A percentile compares a stretch with the other conserved stretches of the same genome.
Evolutionary conservation across 208 protist genomes (phyloP).

Genomic region (Trichomonas gallinae): DNA sequence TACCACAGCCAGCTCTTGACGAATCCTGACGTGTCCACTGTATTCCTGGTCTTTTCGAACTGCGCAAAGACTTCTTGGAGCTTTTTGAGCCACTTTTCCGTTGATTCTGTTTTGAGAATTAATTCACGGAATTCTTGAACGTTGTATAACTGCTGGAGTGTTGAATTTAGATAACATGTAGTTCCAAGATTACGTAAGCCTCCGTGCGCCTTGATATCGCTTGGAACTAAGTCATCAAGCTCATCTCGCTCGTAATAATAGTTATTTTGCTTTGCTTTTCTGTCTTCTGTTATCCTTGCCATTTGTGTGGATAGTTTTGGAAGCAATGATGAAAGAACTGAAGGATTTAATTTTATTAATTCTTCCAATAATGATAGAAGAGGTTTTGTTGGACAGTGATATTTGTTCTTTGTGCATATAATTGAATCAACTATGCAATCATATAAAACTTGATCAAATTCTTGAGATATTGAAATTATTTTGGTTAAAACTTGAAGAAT

Average conservation of each 20-base stretch:
- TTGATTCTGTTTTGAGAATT: not conserved
- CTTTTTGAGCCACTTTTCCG: not conserved
- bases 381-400: not conserved
- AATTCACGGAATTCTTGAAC: not conserved
- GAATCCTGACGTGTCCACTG: not conserved
- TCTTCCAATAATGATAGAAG: not conserved
- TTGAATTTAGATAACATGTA: slow-evolving; percentile 15
- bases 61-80: not conserved
- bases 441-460: not conserved
- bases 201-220: not conserved
- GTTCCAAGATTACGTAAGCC: not conserved
- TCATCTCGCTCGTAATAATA: not conserved
- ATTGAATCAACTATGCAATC: not conserved
- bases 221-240: too few species aligned
- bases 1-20: not conserved
- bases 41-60: not conserved
- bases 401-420: not conserved
- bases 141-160: not conserved
- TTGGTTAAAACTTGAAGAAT: not conserved
- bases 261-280: not conserved
- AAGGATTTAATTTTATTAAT: not conserved
- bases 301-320: not conserved
- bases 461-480: not conserved
- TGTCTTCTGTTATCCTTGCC: not conserved
- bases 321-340: not conserved